Percentiles rank a stretch among this genome's conserved stretches.
phyloP scores from a whole-genome alignment of 805 yeast species.

The Myxozyma mucilagina region DNA sequence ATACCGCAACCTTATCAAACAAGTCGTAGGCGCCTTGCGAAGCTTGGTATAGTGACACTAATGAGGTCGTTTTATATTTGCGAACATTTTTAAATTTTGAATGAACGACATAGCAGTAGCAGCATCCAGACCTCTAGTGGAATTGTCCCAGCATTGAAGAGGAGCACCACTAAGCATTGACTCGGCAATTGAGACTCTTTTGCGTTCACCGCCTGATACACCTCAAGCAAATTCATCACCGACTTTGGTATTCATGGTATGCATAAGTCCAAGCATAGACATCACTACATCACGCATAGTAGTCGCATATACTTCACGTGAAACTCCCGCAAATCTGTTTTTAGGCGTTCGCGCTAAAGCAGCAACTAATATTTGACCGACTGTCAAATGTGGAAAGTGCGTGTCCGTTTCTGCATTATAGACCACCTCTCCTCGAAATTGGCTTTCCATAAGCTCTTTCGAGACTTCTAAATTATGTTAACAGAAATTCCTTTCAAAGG shows the following conservation, averaged over 20 bases:
- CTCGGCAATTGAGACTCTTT: conserved; percentile 57
- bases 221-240: conserved; percentile 55
- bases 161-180: conserved; percentile 50
- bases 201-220: conserved; percentile 59
- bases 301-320: conserved; percentile 50
- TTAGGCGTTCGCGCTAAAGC: conserved; percentile 57
- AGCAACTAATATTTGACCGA: conserved; percentile 58
- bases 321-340: conserved; percentile 55
- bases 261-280: conserved; percentile 49
- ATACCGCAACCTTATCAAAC: conserved; percentile 54
- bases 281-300: conserved; percentile 53
- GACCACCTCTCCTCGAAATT: conserved; percentile 62
- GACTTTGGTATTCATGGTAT: conserved; percentile 47
- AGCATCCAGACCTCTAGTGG: conserved; percentile 70
- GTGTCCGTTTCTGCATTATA: conserved; percentile 63
- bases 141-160: conserved; percentile 64
- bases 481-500: conserved; percentile 38
- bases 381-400: conserved; percentile 64
- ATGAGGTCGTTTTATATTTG: conserved; percentile 54
- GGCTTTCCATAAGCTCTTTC: conserved; percentile 48
- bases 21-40: conserved; percentile 56
- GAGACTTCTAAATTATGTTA: conserved; percentile 38
- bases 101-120: conserved; percentile 69
- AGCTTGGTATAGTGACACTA: conserved; percentile 63
- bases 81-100: conserved; percentile 57